Evolutionary conservation across 768 basidiomycete genomes (phyloP).

Genomic region (Kwoniella newhampshirensis): DNA sequence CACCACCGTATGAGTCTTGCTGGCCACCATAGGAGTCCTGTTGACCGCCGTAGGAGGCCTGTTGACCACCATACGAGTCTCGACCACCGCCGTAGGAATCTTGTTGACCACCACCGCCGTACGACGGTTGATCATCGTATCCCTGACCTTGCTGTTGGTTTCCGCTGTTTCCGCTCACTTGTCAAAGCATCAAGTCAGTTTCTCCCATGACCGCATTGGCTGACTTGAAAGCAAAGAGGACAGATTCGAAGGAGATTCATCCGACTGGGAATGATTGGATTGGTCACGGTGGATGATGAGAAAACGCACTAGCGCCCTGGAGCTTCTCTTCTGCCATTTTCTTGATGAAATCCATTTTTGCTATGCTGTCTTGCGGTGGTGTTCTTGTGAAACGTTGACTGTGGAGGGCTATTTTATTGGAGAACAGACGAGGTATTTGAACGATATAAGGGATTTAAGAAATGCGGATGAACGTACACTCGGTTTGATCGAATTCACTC

Average conservation of each 20-base stretch:
- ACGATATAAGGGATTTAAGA: not conserved
- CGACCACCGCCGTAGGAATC: slow-evolving; percentile 9
- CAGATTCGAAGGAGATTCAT: too few species aligned
- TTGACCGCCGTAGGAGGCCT: slow-evolving; percentile 17
- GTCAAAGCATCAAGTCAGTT: too few species aligned
- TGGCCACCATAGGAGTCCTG: slow-evolving; percentile 22
- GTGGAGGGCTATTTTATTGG: too few species aligned
- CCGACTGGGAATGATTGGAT: too few species aligned
- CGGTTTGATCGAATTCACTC: too few species aligned
- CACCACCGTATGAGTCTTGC: slow-evolving; percentile 32
- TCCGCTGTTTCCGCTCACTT: too few species aligned
- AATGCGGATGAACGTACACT: not conserved
- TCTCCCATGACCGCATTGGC: too few species aligned
- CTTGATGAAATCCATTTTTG: slow-evolving; percentile 62
- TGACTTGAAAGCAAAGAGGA: too few species aligned
- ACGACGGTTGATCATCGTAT: too few species aligned
- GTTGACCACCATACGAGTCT: too few species aligned
- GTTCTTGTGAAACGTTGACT: not conserved
- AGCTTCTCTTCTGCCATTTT: slow-evolving; percentile 70
- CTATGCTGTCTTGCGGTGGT: slow-evolving; percentile 11
- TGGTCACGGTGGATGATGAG: too few species aligned
- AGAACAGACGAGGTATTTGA: too few species aligned
- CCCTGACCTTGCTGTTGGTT: slow-evolving; percentile 25
- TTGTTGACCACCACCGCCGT: slow-evolving; percentile 16
- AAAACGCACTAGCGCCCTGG: slow-evolving; percentile 59